Base-by-base conservation (phyloP, 495 filamentous ascomycete genomes). In the Hypomontagnella submonticulosa region DNA sequence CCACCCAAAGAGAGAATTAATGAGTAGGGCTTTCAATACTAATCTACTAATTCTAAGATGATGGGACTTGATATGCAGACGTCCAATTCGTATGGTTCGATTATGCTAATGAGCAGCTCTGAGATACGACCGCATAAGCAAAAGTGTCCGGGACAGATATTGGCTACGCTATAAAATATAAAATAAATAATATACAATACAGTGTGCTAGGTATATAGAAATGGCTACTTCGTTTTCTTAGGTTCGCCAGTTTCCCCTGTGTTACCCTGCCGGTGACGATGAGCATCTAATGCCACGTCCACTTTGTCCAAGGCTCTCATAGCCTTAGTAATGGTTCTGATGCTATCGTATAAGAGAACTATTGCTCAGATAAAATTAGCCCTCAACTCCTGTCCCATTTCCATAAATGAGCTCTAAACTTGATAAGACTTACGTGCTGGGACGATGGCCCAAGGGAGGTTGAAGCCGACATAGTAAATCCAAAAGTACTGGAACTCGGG, bases 391-490 rank as follows among this genome's bases (percentile, higher is more conserved):
- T 51, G 1, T 13, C 20, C 16, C n/a, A 18, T 23, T 34, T 23
- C 23, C 3, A 11, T 12, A 16, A 15, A 9, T 30, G 23, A 9
- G 10, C 1, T 19, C 2, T 30, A 34, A n/a, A 34, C 41, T 49
- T 0, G 23, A 36, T 8, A 40, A 15, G 65, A 73, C 80, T 70
- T 54, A 76, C 70, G n/a, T 19, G 60, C 37, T 2, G 92, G 93
- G 59, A 96, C 83, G 11, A 95, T 80, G 33, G 88, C 91, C 93
- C 93, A 97, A 51, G 93, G 90, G 44, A 87, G 80, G 71, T 97
- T 97, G 85, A 96, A 89, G 13, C 89, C 82, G 16, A 93, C 85
- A 71, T 90, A 97, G 72, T 97, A 97, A 11, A 88, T 75, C 92
- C 92, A 97, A 72, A 91, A 96, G 72, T 96, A 97, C 59, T 88